phyloP scores from a whole-genome alignment of 1,139 yeast genomes.

The Trichomonascaceae sp. region DNA sequence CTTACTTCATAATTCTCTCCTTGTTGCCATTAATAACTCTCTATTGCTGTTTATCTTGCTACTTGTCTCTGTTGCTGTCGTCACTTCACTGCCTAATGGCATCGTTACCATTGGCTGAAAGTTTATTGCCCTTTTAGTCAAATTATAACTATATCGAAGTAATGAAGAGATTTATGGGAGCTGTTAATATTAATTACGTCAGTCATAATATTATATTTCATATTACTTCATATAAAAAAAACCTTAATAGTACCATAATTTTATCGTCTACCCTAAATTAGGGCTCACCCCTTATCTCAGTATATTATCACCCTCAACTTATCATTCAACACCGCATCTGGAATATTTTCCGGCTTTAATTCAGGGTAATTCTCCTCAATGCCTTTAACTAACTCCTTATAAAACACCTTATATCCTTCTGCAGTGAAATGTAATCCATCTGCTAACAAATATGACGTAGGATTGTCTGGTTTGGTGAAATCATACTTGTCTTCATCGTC shows the following conservation, averaged over 20 bases:
- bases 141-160: background rate
- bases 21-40: no score
- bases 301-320: background rate
- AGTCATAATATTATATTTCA: no score
- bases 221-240: no score
- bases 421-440: slow-evolving; percentile 72
- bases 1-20: no score
- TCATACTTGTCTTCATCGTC: background rate
- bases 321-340: background rate
- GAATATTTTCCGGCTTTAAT: slow-evolving; percentile 29
- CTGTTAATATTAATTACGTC: no score
- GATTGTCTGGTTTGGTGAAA: background rate
- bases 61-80: background rate
- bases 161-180: no score
- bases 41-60: background rate
- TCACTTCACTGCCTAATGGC: background rate
- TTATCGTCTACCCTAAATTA: no score
- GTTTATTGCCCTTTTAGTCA: background rate
- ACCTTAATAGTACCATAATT: no score
- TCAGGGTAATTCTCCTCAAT: slow-evolving; percentile 42
- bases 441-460: slow-evolving; percentile 23
- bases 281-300: no score
- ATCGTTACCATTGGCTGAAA: no score
- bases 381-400: slow-evolving; percentile 33
- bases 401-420: slow-evolving; percentile 50